A percentile compares a stretch with the other conserved stretches of the same genome.
phyloP scores from a whole-genome alignment of 306 rosid species.

The Carpinus fangiana region DNA sequence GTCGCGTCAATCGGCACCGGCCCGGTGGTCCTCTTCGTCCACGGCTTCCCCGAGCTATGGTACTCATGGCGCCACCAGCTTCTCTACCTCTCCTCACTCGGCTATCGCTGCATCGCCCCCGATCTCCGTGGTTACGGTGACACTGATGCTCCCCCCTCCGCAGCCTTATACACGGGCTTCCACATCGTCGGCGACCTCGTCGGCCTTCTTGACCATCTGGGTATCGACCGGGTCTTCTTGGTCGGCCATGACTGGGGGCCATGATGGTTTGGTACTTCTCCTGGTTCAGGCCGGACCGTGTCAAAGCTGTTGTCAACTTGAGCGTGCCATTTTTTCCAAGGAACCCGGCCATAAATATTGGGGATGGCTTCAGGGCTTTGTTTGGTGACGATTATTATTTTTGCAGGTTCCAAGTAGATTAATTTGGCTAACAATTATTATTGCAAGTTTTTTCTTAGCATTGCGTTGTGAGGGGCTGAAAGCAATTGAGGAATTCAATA shows the following conservation, averaged over 20 bases:
- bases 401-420: slow-evolving; percentile 64
- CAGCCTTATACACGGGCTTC: slow-evolving; percentile 48
- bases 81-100: slow-evolving; percentile 53
- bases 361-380: slow-evolving; percentile 30
- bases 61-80: slow-evolving; percentile 81
- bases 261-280: slow-evolving; percentile 59
- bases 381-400: slow-evolving; percentile 59
- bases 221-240: slow-evolving; percentile 50
- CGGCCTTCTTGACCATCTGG: slow-evolving; percentile 57
- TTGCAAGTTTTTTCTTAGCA: background rate
- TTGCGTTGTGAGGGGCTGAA: background rate
- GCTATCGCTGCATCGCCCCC: slow-evolving; percentile 73
- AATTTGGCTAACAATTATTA: too few species aligned
- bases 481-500: background rate
- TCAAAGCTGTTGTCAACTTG: slow-evolving; percentile 64
- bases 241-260: slow-evolving; percentile 83
- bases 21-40: slow-evolving; percentile 58
- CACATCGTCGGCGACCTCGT: slow-evolving; percentile 62
- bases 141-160: slow-evolving; percentile 54
- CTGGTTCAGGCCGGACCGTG: slow-evolving; percentile 53
- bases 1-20: slow-evolving; percentile 65
- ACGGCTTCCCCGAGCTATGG: slow-evolving; percentile 78
- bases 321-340: slow-evolving; percentile 48
- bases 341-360: slow-evolving; percentile 34
- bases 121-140: slow-evolving; percentile 78